Conservation (phyloP, 78 protist genomes). For the Chrysochromulina parva region DNA sequence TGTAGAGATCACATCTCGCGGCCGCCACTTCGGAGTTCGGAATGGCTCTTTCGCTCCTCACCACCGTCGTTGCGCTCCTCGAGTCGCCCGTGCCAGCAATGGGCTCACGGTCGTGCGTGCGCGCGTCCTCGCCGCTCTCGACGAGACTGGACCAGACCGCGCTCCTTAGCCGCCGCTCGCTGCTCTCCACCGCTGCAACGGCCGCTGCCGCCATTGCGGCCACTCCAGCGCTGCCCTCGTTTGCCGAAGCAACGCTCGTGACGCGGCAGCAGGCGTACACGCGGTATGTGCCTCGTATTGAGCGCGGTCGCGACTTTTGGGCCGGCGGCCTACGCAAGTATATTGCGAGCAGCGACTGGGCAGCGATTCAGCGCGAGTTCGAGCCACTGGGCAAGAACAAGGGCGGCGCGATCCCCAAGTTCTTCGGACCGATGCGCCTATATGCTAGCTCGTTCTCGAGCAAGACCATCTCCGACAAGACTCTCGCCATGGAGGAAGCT, state of each 20-base stretch:
- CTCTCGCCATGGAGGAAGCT: not conserved
- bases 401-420: not conserved
- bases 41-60: too few species aligned
- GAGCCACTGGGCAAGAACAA: not conserved
- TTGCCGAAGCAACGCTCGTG: not conserved
- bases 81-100: too few species aligned
- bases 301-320: slow-evolving; percentile 20
- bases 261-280: slow-evolving; percentile 25
- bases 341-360: not conserved
- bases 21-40: too few species aligned
- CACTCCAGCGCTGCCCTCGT: too few species aligned
- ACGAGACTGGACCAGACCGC: too few species aligned
- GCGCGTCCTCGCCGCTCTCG: too few species aligned
- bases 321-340: not conserved
- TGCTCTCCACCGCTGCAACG: too few species aligned
- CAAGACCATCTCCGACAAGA: slow-evolving; percentile 2
- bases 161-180: too few species aligned
- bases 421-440: slow-evolving; percentile 9
- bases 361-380: not conserved
- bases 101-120: too few species aligned
- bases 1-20: too few species aligned
- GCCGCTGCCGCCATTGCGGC: too few species aligned
- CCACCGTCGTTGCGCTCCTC: too few species aligned
- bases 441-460: not conserved
- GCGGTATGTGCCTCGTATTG: slow-evolving; percentile 2